Evolutionary conservation across 108 stramenopile genomes (phyloP), one percentile per base, ranked within the genome.

Genomic region (Chaetoceros tenuissimus): DNA sequence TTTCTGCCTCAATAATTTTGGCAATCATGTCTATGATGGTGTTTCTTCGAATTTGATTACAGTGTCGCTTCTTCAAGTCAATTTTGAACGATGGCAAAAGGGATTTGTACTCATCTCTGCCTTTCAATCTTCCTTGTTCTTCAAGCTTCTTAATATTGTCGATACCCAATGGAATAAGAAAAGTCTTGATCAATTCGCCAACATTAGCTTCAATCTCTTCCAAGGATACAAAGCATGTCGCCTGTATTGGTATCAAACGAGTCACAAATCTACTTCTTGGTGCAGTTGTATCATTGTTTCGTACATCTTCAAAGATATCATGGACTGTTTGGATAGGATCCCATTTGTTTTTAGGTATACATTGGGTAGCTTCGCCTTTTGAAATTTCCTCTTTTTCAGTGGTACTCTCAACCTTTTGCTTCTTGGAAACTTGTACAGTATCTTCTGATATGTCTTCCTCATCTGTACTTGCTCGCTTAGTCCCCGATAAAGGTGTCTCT

Each of bases 221-320:
- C 18, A 77, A n/a, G 13, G 80, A 82, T 10, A 82, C 78, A 65
- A 69, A 81, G 53, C 89, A 91, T 20, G 85, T 91, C 19, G 79
- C 78, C 62, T 91, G 85, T 21, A 91, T 73, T 18, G 89, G 89
- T 54, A 91, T 79, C 67, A 91, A 81, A 20, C 89, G 77, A n/a
- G 75, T 69, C 2, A 91, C 71, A 56, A 84, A 85, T 28, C 89
- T 66, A 24, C 75, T 75, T 23, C 69, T 53, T 46, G 82, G 78
- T 2, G 76, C 56, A 59, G 45, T 28, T 50, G 2, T 56, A 21
- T 60, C 53, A 20, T 75, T 55, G 29, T 49, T 48, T 28, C 58
- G 26, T 7, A 68, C 52, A 46, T 78, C 83, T 24, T 57, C 31
- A 48, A 88, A 47, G 24, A 88, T 76, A 8, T 48, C 22, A 28